Evolutionary conservation across 176 grass and related monocot species (phyloP).

Genomic region (Echinochloa phyllopogon): DNA sequence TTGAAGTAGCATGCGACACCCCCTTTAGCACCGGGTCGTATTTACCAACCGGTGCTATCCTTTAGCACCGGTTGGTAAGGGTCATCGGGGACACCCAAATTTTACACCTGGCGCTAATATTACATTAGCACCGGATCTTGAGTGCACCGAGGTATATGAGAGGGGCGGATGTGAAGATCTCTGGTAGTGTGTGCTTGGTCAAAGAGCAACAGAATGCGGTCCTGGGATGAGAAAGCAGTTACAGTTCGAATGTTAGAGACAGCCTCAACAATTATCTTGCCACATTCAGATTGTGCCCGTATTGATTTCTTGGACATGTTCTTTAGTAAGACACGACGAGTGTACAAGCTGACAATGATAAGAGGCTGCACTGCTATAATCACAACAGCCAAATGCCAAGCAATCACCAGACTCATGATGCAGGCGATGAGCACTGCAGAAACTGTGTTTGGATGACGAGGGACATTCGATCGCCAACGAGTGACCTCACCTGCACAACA

Average conservation of each 20-base stretch:
- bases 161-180: too few relatives aligned
- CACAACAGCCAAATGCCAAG: constrained; percentile 74
- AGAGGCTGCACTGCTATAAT: constrained; percentile 89
- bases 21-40: too few relatives aligned
- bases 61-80: too few relatives aligned
- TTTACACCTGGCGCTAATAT: too few relatives aligned
- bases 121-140: too few relatives aligned
- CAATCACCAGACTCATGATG: constrained; percentile 81
- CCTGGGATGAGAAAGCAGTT: constrained; percentile 94
- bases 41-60: too few relatives aligned
- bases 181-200: too few relatives aligned
- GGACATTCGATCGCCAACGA: constrained; percentile 79
- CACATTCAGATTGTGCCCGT: constrained; percentile 71
- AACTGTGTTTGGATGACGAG: constrained; percentile 77
- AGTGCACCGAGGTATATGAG: too few relatives aligned
- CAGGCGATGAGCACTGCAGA: constrained; percentile 56
- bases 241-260: constrained; percentile 86
- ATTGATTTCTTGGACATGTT: constrained; percentile 74
- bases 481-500: constrained; percentile 64
- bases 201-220: constrained; percentile 71
- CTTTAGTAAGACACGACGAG: constrained; percentile 76
- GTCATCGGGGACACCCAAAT: too few relatives aligned
- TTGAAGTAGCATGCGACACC: too few relatives aligned
- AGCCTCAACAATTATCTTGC: constrained; percentile 84
- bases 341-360: constrained; percentile 80